Evolutionary conservation across 768 basidiomycete species (phyloP), one percentile per base, ranked within the genome.

Genomic region (Xerocomus potaroensis): DNA sequence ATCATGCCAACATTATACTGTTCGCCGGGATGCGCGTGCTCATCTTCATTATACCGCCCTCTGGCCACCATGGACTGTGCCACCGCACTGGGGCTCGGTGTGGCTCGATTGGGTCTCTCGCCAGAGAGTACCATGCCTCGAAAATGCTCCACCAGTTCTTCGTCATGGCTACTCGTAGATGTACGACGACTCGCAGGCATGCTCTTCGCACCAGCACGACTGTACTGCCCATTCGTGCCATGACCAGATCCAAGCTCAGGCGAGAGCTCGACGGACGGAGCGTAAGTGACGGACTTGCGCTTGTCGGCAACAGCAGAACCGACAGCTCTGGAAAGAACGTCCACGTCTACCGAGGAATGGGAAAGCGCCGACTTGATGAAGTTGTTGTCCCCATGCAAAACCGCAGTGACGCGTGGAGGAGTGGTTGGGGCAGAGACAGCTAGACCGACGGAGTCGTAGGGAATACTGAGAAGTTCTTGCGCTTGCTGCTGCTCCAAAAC

Each of bases 161-260:
- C 89, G 52, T 91, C 90, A 48, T 87, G 84, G 55, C 82, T 84
- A 60, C 90, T 92, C 15, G 90, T 87, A 4, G 91, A 93, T 10
- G 87, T 90, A 48, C 91, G 83, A 50, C 91, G 82, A 58, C 90
- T 91, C 12, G 90, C 88, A 31, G 91, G 91, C 90, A 93, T 92
- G 60, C 89, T 91, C 71, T 89, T 91, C 5, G 90, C 88, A 43
- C 87, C 89, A 24, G 77, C 81, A 49, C 88, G 83, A 40, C 75
- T 71, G 59, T 80, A 86, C 58, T 79, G 78, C 42, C 77, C 76
- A 36, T 77, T 77, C 41, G 65, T 50, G 34, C 57, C 63, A 33
- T 75, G 69, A 43, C 65, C 66, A 15, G 70, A 69, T 2, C 73
- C 70, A 37, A 81, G 66, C 56, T 90, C 87, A 7, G 86, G 83